phyloP scores from a whole-genome alignment of 164 flowering plant species.

The Nymphaea thermarum region DNA sequence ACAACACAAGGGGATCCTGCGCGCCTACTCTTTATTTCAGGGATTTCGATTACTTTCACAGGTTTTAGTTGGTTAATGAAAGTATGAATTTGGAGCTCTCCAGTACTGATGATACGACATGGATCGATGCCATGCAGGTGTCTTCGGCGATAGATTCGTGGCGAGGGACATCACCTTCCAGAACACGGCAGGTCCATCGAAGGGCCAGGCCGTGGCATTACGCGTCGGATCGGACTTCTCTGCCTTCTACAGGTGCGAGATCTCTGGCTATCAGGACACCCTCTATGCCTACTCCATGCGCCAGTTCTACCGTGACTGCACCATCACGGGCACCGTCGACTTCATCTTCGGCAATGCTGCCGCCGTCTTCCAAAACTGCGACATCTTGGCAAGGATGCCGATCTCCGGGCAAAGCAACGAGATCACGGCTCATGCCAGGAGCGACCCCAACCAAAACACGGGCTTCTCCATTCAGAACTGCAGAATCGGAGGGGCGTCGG shows the following conservation, averaged over 20 bases:
- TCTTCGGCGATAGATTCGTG: constrained; percentile 47
- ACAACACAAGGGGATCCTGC: not conserved
- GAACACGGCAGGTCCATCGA: constrained; percentile 79
- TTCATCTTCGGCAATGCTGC: constrained; percentile 84
- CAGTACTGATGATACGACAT: not conserved
- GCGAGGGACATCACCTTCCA: constrained; percentile 67
- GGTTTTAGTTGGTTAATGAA: not conserved
- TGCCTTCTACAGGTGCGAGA: constrained; percentile 66
- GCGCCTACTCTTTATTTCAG: not conserved
- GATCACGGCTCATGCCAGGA: constrained; percentile 71
- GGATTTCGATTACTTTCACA: not conserved
- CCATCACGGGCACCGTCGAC: constrained; percentile 60
- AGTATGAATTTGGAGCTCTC: not conserved
- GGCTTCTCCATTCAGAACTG: constrained; percentile 64
- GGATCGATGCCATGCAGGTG: constrained; percentile 31
- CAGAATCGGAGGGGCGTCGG: constrained; percentile 49
- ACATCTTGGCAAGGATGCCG: constrained; percentile 65
- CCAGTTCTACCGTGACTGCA: constrained; percentile 51
- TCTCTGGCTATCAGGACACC: constrained; percentile 77
- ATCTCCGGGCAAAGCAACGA: constrained; percentile 50
- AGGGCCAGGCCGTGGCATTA: constrained; percentile 87
- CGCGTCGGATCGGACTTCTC: constrained; percentile 67
- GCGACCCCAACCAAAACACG: constrained; percentile 75
- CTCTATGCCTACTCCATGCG: constrained; percentile 77
- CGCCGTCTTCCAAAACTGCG: constrained; percentile 49